Conservation (phyloP, 2,329 filamentous ascomycete genomes). For the Whalleya microplaca region DNA sequence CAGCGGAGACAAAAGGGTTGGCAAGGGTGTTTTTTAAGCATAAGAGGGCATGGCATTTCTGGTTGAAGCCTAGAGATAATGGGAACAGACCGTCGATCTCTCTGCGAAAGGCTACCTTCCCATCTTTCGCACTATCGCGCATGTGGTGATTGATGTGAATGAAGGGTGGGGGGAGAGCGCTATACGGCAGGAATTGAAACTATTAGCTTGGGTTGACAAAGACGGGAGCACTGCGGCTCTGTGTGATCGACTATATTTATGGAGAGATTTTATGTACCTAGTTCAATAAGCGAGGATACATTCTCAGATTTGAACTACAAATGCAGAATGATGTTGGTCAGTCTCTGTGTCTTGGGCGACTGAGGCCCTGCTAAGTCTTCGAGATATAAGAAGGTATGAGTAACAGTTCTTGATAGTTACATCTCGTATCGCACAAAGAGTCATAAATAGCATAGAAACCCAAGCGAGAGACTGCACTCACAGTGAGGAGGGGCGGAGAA, state of each 20-base stretch:
- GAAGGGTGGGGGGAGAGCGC: not conserved
- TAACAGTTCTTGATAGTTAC: slow-evolving; percentile 1
- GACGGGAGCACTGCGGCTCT: too few relatives aligned
- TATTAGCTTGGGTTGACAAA: too few relatives aligned
- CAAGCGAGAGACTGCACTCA: not conserved
- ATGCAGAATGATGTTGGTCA: too few relatives aligned
- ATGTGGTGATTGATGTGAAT: not conserved
- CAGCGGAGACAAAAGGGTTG: slow-evolving; percentile 31
- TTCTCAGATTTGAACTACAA: too few relatives aligned
- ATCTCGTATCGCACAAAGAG: not conserved
- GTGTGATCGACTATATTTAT: too few relatives aligned
- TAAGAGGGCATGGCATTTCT: slow-evolving; percentile 30
- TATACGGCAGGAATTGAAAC: too few relatives aligned
- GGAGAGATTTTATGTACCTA: too few relatives aligned
- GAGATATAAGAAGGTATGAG: not conserved
- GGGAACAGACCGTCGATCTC: slow-evolving; percentile 23
- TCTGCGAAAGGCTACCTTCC: slow-evolving; percentile 17
- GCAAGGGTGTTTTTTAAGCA: slow-evolving; percentile 29
- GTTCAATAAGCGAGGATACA: too few relatives aligned
- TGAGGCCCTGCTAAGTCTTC: too few relatives aligned
- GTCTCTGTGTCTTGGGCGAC: too few relatives aligned
- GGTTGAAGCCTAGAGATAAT: slow-evolving; percentile 15
- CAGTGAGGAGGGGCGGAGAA: not conserved
- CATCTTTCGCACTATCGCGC: not conserved
- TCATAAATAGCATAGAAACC: not conserved